Conservation (phyloP, 345 rosid species). For the Linum tenue region DNA sequence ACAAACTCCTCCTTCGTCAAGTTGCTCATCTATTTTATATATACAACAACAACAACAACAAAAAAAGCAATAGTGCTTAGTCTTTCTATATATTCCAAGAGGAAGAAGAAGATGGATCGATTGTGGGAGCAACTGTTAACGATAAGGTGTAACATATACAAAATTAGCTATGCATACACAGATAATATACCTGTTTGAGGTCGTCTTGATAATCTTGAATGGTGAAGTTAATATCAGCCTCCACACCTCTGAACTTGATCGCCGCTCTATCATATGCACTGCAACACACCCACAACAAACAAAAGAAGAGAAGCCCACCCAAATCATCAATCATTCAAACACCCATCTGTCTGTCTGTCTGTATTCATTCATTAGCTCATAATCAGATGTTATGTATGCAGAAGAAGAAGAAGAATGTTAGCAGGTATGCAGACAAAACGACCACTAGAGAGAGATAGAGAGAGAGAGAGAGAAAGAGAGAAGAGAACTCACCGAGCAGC, state of each 20-base stretch:
- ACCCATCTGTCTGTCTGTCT: too few species aligned
- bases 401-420: neutral
- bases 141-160: slow-evolving; percentile 21
- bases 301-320: neutral
- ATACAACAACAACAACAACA: too few species aligned
- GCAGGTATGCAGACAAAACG: too few species aligned
- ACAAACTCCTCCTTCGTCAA: slow-evolving; percentile 90
- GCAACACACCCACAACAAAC: slow-evolving; percentile 9
- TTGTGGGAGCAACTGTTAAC: slow-evolving; percentile 15
- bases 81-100: too few species aligned
- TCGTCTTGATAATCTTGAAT: slow-evolving; percentile 79
- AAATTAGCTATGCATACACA: too few species aligned
- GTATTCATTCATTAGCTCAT: too few species aligned
- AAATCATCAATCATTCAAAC: neutral
- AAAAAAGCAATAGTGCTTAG: too few species aligned
- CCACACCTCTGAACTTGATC: slow-evolving; percentile 84
- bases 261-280: slow-evolving; percentile 99
- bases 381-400: neutral
- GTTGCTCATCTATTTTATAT: slow-evolving; percentile 79
- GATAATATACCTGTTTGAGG: slow-evolving; percentile 62
- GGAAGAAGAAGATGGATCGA: too few species aligned
- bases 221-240: slow-evolving; percentile 87
- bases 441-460: too few species aligned
- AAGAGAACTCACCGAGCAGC: slow-evolving; percentile 71
- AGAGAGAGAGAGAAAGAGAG: slow-evolving; percentile 1